Evolutionary conservation across 305 asterid genomes (phyloP).

Genomic region (Fraxinus xanthoxyloides): DNA sequence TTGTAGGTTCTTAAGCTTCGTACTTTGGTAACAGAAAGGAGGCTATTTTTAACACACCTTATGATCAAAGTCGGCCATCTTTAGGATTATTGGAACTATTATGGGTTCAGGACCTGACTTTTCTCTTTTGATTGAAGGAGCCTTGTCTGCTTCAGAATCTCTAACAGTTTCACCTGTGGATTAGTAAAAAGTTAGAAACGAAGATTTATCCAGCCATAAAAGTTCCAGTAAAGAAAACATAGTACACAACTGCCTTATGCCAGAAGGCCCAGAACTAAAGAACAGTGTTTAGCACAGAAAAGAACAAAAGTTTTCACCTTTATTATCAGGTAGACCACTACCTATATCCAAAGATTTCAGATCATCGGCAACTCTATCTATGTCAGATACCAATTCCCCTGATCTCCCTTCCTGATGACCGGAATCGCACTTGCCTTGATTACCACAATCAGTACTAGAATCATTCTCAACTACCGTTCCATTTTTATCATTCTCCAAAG

Average conservation of each 20-base stretch:
- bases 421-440: constrained; percentile 28
- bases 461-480: constrained; percentile 38
- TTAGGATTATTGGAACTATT: constrained; percentile 77
- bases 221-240: constrained; percentile 3
- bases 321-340: constrained; percentile 32
- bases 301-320: constrained; percentile 39
- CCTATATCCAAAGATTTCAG: constrained; percentile 47
- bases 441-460: constrained; percentile 25
- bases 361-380: constrained; percentile 47
- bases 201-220: constrained; percentile 7
- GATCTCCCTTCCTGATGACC: constrained; percentile 25
- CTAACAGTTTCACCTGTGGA: constrained; percentile 46
- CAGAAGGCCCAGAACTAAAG: neutral
- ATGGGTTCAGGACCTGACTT: constrained; percentile 88
- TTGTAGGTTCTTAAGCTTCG: constrained; percentile 5
- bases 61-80: constrained; percentile 95
- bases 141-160: neutral
- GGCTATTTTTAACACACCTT: constrained; percentile 51
- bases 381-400: constrained; percentile 34
- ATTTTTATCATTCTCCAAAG: constrained; percentile 33
- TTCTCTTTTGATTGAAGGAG: constrained; percentile 33
- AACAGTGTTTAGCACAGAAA: constrained; percentile 7
- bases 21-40: constrained; percentile 11
- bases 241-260: neutral
- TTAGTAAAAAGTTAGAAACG: constrained; percentile 11